Conservation (phyloP, 345 rosid genomes). For the Euphorbia tirucalli region DNA sequence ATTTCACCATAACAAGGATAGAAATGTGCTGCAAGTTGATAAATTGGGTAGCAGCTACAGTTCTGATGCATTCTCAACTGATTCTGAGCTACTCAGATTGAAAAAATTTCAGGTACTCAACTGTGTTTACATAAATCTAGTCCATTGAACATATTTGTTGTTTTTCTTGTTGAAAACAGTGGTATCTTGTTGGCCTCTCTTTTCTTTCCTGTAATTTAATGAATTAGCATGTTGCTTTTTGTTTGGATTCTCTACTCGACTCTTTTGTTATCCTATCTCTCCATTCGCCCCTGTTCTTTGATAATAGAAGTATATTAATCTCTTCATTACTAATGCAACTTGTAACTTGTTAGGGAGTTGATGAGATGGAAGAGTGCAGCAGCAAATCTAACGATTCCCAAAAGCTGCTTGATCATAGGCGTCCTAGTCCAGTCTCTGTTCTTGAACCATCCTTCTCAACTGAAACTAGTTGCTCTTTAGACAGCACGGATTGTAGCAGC, state of each 20-base stretch:
- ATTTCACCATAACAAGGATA: constrained; percentile 22
- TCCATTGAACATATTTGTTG: too few species aligned
- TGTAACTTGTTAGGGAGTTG: constrained; percentile 44
- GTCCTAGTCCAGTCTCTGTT: constrained; percentile 73
- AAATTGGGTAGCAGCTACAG: constrained; percentile 21
- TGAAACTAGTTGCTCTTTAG: constrained; percentile 64
- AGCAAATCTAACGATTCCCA: constrained; percentile 33
- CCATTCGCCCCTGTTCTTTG: background rate
- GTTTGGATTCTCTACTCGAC: too few species aligned
- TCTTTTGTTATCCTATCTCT: too few species aligned
- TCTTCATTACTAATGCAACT: constrained; percentile 6
- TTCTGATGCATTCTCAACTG: constrained; percentile 28
- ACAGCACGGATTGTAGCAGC: constrained; percentile 47
- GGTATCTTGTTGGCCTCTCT: too few species aligned
- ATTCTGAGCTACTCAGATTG: constrained; percentile 25
- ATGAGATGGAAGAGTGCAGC: constrained; percentile 45
- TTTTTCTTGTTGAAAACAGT: too few species aligned
- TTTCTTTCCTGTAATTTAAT: too few species aligned
- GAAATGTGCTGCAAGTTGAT: constrained; percentile 11
- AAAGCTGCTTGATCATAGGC: constrained; percentile 33
- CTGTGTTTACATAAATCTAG: background rate
- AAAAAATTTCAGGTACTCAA: constrained; percentile 49
- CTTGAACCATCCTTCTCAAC: constrained; percentile 56
- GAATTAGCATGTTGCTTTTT: too few species aligned
- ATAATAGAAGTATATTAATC: background rate